Base-by-base conservation (phyloP, 2,329 filamentous ascomycete genomes). In the Aspergillus terreus region DNA sequence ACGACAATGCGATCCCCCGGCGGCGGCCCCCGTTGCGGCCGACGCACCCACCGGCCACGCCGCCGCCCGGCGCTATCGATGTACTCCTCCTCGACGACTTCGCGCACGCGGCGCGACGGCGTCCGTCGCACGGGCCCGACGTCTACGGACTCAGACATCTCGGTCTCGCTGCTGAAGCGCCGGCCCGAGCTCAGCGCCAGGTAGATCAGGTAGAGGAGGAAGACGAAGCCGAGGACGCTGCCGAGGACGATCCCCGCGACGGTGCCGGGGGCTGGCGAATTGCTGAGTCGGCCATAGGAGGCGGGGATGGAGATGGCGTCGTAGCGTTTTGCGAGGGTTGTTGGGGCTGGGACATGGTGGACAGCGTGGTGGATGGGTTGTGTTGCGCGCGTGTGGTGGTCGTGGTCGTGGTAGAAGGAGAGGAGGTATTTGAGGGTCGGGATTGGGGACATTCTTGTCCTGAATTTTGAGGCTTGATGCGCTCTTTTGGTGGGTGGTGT, bases 161-260 rank as follows among this genome's bases (percentile, higher is more conserved):
- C 68, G 64, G 47, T 70, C 42, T 49, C 52, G 17, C 60, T 60
- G 14, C 62, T 60, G 11, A 62, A 63, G 35, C 68, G 60, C 1
- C 72, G 75, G 1, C 71, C 71, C 27, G 76, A 70, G 53, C 77
- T 76, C 27, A 81, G 66, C n/a, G 71, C 71, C 2, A 75, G 71
- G 63, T 80, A 81, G 51, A 82, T 57, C 11, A 82, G 61, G 65
- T 78, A 77, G 27, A 83, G 67, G 11, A 82, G 55, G 32, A 84
- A 69, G 30, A 83, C 63, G 63, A 83, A 79, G 47, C 75, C 81
- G 25, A 68, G 73, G 44, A 79, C 69, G 52, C 63, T 60, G 66
- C 76, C 58, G 62, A 80, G 65, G 55, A 73, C 78, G 52, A 86
- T 85, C 49, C 83, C 84, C 9, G 77, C 82, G 1, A 86, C 78